Evolutionary conservation across 345 rosid genomes (phyloP).

Genomic region (Kernera saxatilis): DNA sequence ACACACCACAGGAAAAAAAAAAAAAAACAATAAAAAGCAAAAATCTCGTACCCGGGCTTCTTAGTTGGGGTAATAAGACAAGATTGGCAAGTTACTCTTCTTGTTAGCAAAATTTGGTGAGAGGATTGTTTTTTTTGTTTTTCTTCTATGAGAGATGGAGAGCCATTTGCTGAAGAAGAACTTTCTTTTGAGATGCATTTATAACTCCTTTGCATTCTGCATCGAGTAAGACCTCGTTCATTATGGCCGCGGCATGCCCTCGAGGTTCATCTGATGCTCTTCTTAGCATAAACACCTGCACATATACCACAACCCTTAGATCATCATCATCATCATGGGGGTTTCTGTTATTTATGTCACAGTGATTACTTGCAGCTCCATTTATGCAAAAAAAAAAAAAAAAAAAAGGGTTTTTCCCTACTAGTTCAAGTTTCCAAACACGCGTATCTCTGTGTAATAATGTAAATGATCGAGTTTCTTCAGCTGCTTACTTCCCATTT

Average conservation of each 20-base stretch:
- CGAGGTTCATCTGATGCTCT: conserved; percentile 58
- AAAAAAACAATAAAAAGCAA: not conserved
- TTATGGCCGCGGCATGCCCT: conserved; percentile 64
- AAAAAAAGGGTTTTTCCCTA: too few relatives aligned
- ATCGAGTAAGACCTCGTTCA: conserved; percentile 60
- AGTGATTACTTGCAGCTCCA: too few relatives aligned
- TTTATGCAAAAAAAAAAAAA: too few relatives aligned
- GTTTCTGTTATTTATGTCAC: too few relatives aligned
- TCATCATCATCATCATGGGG: too few relatives aligned
- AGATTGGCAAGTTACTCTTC: conserved; percentile 14
- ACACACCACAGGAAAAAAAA: not conserved
- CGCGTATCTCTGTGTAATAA: not conserved
- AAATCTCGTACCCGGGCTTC: conserved; percentile 14
- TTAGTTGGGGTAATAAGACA: conserved; percentile 22
- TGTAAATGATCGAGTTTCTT: not conserved
- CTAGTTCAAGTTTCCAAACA: too few relatives aligned
- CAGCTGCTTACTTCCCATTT: not conserved
- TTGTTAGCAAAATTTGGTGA: conserved; percentile 31
- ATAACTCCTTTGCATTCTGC: conserved; percentile 67
- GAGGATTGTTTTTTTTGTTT: not conserved
- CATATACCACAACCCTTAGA: conserved; percentile 1
- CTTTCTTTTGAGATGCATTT: conserved; percentile 55
- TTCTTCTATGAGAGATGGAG: conserved; percentile 38
- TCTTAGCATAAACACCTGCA: conserved; percentile 59
- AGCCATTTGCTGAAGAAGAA: conserved; percentile 56